These are phyloP conservation scores for Dactylellina cionopaga DNA, from an alignment of 2,329 filamentous ascomycete species.

Conservation along the genomic window DNA sequence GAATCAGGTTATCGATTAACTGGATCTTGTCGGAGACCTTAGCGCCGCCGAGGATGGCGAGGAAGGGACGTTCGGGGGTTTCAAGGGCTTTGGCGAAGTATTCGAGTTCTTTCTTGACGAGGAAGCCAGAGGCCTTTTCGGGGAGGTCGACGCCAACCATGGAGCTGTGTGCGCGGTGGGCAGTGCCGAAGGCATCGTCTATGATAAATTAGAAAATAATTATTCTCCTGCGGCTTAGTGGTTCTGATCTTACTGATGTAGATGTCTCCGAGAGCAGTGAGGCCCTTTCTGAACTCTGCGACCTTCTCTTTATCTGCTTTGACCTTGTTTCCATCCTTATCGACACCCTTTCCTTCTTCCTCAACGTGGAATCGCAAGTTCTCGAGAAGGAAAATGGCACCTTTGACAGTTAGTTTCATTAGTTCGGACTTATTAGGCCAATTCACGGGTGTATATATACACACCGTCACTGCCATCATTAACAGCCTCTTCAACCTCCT, in stretches of 20 bases:
- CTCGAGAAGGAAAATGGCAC: slow-evolving; percentile 89
- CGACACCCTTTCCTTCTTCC: slow-evolving; percentile 89
- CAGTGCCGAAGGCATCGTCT: slow-evolving; percentile 99
- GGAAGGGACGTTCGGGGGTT: slow-evolving; percentile 91
- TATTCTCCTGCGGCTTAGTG: neutral
- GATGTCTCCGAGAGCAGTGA: slow-evolving; percentile 93
- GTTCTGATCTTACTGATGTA: slow-evolving; percentile 97
- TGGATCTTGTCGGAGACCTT: slow-evolving; percentile 99
- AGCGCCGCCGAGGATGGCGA: slow-evolving; percentile 96
- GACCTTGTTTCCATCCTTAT: slow-evolving; percentile 93
- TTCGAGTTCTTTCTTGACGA: slow-evolving; percentile 99
- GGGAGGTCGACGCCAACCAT: slow-evolving; percentile 98
- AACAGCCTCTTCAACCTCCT: slow-evolving; percentile 88
- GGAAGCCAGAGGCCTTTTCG: slow-evolving; percentile 96
- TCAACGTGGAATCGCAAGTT: slow-evolving; percentile 98
- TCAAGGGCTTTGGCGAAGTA: slow-evolving; percentile 99
- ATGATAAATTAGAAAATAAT: slow-evolving; percentile 7
- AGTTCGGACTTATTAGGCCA: neutral
- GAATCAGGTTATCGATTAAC: slow-evolving; percentile 97
- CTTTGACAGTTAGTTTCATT: slow-evolving; percentile 27
- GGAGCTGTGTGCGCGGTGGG: slow-evolving; percentile 97
- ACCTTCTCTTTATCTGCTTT: slow-evolving; percentile 97
- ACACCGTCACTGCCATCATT: slow-evolving; percentile 76
- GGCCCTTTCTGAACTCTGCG: slow-evolving; percentile 89
- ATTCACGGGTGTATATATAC: neutral